Evolutionary conservation across 192 early-diverging fungal species (phyloP).

Genomic region (Podila epicladia): DNA sequence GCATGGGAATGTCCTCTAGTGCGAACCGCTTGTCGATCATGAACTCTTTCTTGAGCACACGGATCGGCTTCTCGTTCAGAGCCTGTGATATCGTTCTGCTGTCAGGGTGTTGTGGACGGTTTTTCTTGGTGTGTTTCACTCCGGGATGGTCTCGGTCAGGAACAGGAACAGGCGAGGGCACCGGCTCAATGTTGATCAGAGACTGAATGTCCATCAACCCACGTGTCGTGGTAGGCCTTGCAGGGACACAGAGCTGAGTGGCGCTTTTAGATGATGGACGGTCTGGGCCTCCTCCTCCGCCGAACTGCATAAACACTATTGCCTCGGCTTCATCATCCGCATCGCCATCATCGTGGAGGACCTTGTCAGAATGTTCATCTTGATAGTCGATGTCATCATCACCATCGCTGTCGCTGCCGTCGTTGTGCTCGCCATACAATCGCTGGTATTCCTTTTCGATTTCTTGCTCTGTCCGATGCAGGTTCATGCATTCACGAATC

Average conservation of each 20-base stretch:
- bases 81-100: not conserved
- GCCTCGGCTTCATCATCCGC: conserved; percentile 32
- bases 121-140: not conserved
- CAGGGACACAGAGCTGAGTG: not conserved
- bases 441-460: conserved; percentile 31
- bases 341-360: conserved; percentile 17
- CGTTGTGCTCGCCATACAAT: conserved; percentile 23
- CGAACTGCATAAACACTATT: conserved; percentile 10
- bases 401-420: not conserved
- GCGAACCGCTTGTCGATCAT: conserved; percentile 34
- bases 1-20: conserved; percentile 38
- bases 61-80: conserved; percentile 15
- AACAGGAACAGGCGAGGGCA: not conserved
- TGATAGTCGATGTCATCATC: not conserved
- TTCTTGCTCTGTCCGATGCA: conserved; percentile 36
- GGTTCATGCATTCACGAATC: conserved; percentile 29
- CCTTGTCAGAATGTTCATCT: not conserved
- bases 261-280: not conserved
- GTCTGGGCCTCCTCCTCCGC: not conserved
- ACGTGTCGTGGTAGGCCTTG: not conserved
- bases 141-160: not conserved
- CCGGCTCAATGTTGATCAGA: not conserved
- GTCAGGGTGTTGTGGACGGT: not conserved
- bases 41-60: conserved; percentile 27
- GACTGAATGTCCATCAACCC: conserved; percentile 15